Evolutionary conservation across 805 yeast species (phyloP), one percentile per base, ranked within the genome.

Genomic region (Lipomyces yamadae): DNA sequence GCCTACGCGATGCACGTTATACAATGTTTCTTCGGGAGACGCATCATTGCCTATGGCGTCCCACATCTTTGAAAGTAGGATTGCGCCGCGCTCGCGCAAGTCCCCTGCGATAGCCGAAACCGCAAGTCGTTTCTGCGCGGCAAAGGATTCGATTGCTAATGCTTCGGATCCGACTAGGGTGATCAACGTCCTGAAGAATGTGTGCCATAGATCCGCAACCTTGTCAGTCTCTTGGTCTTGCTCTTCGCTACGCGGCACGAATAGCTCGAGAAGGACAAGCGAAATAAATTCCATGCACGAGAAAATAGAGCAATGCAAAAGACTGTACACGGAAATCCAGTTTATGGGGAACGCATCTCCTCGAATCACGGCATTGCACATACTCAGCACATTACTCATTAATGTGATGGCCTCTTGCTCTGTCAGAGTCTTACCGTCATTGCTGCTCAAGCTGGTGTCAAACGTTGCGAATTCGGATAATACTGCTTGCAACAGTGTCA

Each of bases 71-170:
- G 82, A 80, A 11, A 91, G 72, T 56, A 90, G 76, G 13, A 69
- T 70, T 0, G 92, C 85, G 56, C 88, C 82, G 68, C 88, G 80
- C 11, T 82, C 81, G 69, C 96, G 82, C 69, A 90, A 78, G 72
- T 85, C 87, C 10, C 87, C 88, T 0, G 91, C 83, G 55, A 91
- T 84, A 62, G 81, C 81, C 77, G 79, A 81, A 67, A 92, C 86
- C 0, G 92, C 92, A 69, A 86, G 86, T 75, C 88, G 83, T 54
- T 96, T 92, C 62, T 90, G 86, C 54, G 85, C 88, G 1, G 91
- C 84, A 64, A 91, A 79, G 70, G 87, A 90, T 72, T 89, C 91
- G 61, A 88, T 78, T 0, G 92, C 83, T 4, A 89, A 85, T 0
- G 92, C 88, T 72, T 85, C 86, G n/a, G 89, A 82, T 4, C 87